phyloP scores from a whole-genome alignment of 345 rosid species.

The Mallotus nudiflorus region DNA sequence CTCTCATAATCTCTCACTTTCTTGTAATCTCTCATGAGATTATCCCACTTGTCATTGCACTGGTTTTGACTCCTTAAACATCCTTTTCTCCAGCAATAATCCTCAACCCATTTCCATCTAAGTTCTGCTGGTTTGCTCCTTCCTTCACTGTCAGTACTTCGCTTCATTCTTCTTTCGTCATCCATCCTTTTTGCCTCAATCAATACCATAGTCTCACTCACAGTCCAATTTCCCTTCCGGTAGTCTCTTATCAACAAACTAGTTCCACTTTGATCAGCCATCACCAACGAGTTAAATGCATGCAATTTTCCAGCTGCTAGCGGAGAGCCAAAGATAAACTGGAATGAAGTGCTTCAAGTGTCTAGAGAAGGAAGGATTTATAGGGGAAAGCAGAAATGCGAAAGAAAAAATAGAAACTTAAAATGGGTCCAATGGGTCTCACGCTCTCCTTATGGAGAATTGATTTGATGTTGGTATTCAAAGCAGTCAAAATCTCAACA shows the following conservation, averaged over 20 bases:
- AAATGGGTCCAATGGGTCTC: constrained; percentile 16
- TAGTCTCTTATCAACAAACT: constrained; percentile 59
- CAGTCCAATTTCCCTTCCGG: constrained; percentile 87
- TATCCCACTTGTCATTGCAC: constrained; percentile 98
- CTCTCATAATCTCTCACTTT: constrained; percentile 72
- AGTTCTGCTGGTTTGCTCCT: constrained; percentile 64
- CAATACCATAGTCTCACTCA: constrained; percentile 72
- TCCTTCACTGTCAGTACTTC: constrained; percentile 40
- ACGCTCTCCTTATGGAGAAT: constrained; percentile 30
- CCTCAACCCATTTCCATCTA: constrained; percentile 97
- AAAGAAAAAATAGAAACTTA: neutral
- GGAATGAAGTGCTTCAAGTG: neutral
- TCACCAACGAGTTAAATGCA: constrained; percentile 17
- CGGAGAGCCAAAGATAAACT: constrained; percentile 1
- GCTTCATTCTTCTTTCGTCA: constrained; percentile 75
- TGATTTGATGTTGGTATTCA: constrained; percentile 28
- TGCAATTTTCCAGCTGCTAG: constrained; percentile 18
- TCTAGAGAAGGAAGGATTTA: constrained; percentile 1
- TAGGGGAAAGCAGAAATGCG: too few species aligned
- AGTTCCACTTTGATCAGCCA: constrained; percentile 61
- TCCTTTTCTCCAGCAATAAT: constrained; percentile 72
- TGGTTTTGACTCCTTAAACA: constrained; percentile 90
- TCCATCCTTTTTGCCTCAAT: constrained; percentile 91
- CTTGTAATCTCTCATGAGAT: constrained; percentile 95
- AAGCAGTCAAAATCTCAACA: constrained; percentile 34